Conservation (phyloP, 352 stramenopile genomes). For the Blastocystis sp. region DNA sequence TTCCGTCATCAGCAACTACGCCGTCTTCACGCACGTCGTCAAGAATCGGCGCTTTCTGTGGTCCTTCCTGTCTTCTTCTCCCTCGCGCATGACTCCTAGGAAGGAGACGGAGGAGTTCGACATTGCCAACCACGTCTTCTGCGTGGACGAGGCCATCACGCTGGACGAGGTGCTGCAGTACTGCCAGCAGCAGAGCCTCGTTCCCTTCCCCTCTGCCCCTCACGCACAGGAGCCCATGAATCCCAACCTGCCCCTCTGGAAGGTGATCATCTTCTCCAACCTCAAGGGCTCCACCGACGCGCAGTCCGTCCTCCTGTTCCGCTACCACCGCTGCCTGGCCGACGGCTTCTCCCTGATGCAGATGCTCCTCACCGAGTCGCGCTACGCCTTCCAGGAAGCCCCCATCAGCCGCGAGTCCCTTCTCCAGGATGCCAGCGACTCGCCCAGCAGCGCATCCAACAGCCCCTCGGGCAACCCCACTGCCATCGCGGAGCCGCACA, state of each 20-base stretch:
- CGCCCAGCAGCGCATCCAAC: no score
- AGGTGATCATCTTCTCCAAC: slow-evolving; percentile 61
- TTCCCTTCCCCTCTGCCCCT: neutral
- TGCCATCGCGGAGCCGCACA: neutral
- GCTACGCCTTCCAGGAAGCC: neutral
- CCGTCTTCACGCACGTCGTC: slow-evolving; percentile 24
- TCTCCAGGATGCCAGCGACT: neutral
- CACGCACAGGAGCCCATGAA: slow-evolving; percentile 21
- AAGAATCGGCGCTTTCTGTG: slow-evolving; percentile 46
- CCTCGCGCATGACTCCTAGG: neutral
- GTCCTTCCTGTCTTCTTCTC: slow-evolving; percentile 14
- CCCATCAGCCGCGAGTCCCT: neutral
- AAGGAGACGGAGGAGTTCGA: slow-evolving; percentile 39
- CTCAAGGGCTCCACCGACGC: neutral
- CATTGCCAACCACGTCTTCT: slow-evolving; percentile 63
- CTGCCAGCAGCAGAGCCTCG: slow-evolving; percentile 23
- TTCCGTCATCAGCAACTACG: slow-evolving; percentile 30
- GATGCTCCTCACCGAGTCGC: slow-evolving; percentile 40
- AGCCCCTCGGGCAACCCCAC: neutral
- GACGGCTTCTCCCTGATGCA: slow-evolving; percentile 43
- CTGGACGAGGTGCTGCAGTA: slow-evolving; percentile 57
- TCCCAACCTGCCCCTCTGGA: slow-evolving; percentile 10
- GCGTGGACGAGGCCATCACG: slow-evolving; percentile 56
- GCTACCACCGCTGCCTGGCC: slow-evolving; percentile 45
- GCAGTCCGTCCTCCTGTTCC: slow-evolving; percentile 30